Evolutionary conservation across 768 basidiomycete genomes (phyloP).

Genomic region (Leccinum olivaceopallidum): DNA sequence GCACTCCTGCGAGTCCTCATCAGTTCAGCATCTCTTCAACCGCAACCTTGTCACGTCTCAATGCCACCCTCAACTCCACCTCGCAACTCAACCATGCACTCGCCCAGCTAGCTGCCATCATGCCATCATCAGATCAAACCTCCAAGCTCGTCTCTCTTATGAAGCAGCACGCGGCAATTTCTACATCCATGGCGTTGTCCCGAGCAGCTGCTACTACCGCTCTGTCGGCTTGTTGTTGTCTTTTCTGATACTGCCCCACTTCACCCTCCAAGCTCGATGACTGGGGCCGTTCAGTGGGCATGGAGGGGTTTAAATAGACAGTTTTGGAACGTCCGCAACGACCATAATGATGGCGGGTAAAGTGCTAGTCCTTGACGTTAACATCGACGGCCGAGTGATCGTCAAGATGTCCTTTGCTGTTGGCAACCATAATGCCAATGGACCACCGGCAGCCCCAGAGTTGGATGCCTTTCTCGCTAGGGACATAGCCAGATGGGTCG

Average conservation of each 20-base stretch:
- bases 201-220: slow-evolving; percentile 20
- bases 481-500: slow-evolving; percentile 56
- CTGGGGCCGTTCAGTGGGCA: too few relatives aligned
- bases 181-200: slow-evolving; percentile 27
- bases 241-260: slow-evolving; percentile 17
- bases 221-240: slow-evolving; percentile 19
- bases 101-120: too few relatives aligned
- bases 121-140: too few relatives aligned
- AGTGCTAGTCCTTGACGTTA: slow-evolving; percentile 75
- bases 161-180: slow-evolving; percentile 56
- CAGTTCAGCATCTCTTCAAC: too few relatives aligned
- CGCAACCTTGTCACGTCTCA: too few relatives aligned
- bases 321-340: slow-evolving; percentile 42
- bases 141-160: slow-evolving; percentile 44
- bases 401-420: slow-evolving; percentile 78
- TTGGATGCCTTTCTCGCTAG: slow-evolving; percentile 64
- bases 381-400: slow-evolving; percentile 49
- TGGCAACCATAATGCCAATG: slow-evolving; percentile 42
- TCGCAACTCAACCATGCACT: too few relatives aligned
- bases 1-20: background rate
- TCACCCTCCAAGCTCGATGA: too few relatives aligned
- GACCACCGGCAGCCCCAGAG: slow-evolving; percentile 40
- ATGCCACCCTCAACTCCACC: too few relatives aligned
- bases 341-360: slow-evolving; percentile 73
- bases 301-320: slow-evolving; percentile 45